Evolutionary conservation across 2,329 filamentous ascomycete genomes (phyloP).

Genomic region (Sphaerulina musiva): DNA sequence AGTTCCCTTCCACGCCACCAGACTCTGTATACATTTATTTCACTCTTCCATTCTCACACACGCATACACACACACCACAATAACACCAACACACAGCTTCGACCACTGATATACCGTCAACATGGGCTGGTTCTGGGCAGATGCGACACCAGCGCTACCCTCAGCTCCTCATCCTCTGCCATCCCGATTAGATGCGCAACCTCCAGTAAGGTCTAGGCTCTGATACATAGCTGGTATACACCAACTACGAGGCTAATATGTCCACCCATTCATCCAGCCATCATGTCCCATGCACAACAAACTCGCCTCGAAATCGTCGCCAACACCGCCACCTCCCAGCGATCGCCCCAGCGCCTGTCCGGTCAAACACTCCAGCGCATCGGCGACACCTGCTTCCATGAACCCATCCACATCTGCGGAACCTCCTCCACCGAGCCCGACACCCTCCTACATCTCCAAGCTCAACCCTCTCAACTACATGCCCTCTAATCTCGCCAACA

Average conservation of each 20-base stretch:
- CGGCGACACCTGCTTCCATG: constrained; percentile 39
- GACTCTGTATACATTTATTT: background rate
- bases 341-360: constrained; percentile 46
- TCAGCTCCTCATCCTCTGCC: constrained; percentile 45
- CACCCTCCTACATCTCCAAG: constrained; percentile 54
- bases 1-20: too few species aligned
- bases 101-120: constrained; percentile 9
- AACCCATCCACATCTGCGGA: background rate
- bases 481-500: constrained; percentile 74
- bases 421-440: constrained; percentile 11
- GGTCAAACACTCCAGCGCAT: constrained; percentile 40
- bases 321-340: constrained; percentile 24
- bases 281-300: constrained; percentile 63
- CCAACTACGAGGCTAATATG: constrained; percentile 12
- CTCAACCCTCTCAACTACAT: constrained; percentile 89
- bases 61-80: background rate
- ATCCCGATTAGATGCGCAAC: constrained; percentile 41
- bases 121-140: constrained; percentile 70
- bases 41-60: background rate
- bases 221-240: background rate
- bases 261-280: constrained; percentile 43
- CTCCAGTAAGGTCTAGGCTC: constrained; percentile 47
- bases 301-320: constrained; percentile 26
- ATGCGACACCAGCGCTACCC: constrained; percentile 37
- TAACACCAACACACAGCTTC: too few species aligned